Evolutionary conservation across 345 rosid species (phyloP).

Genomic region (Combretum micranthum): DNA sequence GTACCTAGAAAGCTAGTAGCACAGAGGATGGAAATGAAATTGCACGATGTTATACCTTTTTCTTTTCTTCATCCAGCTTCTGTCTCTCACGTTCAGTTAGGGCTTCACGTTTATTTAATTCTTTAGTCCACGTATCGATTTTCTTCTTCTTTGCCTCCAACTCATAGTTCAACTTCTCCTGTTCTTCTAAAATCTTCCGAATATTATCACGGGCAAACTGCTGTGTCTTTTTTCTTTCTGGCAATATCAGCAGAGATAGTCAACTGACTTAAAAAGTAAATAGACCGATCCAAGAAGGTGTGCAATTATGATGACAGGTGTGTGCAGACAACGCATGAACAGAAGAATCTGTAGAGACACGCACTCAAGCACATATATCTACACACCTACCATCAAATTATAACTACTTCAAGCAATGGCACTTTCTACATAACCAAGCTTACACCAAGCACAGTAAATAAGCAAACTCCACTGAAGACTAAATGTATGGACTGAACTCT

Average conservation of each 20-base stretch:
- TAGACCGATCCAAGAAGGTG: not conserved
- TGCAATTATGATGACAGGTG: too few species aligned
- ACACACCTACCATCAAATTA: too few species aligned
- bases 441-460: too few species aligned
- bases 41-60: constrained; percentile 34
- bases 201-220: constrained; percentile 52
- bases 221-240: constrained; percentile 87
- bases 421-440: too few species aligned
- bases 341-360: too few species aligned
- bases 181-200: constrained; percentile 54
- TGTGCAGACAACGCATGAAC: too few species aligned
- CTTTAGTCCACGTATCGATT: constrained; percentile 49
- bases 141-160: constrained; percentile 53
- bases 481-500: too few species aligned
- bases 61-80: constrained; percentile 83
- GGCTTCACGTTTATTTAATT: constrained; percentile 71
- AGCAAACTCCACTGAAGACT: too few species aligned
- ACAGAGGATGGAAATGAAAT: not conserved
- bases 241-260: not conserved
- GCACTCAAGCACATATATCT: too few species aligned
- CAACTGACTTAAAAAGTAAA: constrained; percentile 1
- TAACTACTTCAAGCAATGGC: too few species aligned
- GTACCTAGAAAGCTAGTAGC: not conserved
- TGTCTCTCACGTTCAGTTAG: constrained; percentile 74
- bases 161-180: constrained; percentile 54